phyloP scores from a whole-genome alignment of 2,329 filamentous ascomycete species.

The Penicillium sp. region DNA sequence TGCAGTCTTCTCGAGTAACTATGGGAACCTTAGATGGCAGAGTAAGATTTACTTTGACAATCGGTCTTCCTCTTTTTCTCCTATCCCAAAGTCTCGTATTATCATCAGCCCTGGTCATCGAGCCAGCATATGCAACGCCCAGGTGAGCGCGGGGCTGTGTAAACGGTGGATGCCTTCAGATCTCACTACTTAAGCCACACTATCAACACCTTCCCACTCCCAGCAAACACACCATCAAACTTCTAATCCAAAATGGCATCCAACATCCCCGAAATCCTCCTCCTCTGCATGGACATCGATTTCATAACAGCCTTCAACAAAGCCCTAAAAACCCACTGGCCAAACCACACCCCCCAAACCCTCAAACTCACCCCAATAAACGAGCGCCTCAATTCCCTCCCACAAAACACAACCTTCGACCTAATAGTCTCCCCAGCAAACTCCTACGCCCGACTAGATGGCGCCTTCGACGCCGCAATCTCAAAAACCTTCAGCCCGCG shows the following conservation, averaged over 20 bases:
- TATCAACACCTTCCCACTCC: not conserved
- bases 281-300: constrained; percentile 44
- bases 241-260: constrained; percentile 20
- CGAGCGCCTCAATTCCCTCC: constrained; percentile 42
- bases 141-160: not conserved
- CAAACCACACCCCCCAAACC: constrained; percentile 32
- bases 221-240: not conserved
- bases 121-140: too few species aligned
- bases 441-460: constrained; percentile 55
- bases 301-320: constrained; percentile 43
- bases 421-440: constrained; percentile 56
- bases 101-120: not conserved
- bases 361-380: constrained; percentile 40
- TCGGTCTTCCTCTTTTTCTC: too few species aligned
- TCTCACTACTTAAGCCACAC: not conserved
- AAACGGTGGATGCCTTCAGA: not conserved
- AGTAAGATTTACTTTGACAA: too few species aligned
- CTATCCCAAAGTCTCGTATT: too few species aligned
- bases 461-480: constrained; percentile 57
- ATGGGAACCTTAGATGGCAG: too few species aligned
- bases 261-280: constrained; percentile 43
- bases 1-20: too few species aligned
- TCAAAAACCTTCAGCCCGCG: constrained; percentile 46
- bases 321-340: constrained; percentile 35
- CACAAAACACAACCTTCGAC: constrained; percentile 43